Evolutionary conservation across 345 rosid genomes (phyloP).

Genomic region (Combretum micranthum): DNA sequence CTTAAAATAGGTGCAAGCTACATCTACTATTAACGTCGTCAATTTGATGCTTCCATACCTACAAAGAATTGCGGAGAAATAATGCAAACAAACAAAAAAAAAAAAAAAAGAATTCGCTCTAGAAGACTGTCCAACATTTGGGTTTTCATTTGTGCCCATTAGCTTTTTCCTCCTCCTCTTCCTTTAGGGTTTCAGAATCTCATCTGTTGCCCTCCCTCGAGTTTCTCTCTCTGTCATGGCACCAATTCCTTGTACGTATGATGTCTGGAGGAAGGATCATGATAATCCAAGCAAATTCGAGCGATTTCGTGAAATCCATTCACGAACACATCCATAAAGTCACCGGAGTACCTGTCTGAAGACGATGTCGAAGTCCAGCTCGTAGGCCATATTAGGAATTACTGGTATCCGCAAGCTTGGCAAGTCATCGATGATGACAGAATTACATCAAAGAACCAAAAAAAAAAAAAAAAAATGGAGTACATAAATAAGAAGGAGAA

Average conservation of each 20-base stretch:
- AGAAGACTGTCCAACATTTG: too few species aligned
- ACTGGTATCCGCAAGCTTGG: slow-evolving; percentile 71
- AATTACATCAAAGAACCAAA: too few species aligned
- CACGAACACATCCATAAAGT: slow-evolving; percentile 42
- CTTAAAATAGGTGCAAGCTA: too few species aligned
- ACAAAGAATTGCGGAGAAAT: too few species aligned
- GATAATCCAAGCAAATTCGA: slow-evolving; percentile 55
- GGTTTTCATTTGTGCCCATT: too few species aligned
- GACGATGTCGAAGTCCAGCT: slow-evolving; percentile 68
- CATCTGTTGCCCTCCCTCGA: slow-evolving; percentile 12
- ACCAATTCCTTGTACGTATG: slow-evolving; percentile 75
- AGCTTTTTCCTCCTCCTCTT: slow-evolving; percentile 1
- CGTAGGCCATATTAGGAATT: slow-evolving; percentile 74
- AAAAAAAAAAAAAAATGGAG: too few species aligned
- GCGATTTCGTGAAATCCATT: slow-evolving; percentile 54
- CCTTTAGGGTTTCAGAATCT: slow-evolving; percentile 3
- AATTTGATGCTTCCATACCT: too few species aligned
- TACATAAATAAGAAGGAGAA: too few species aligned
- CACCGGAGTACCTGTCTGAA: slow-evolving; percentile 59
- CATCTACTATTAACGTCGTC: too few species aligned
- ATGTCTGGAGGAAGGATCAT: slow-evolving; percentile 55
- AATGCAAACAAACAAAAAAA: too few species aligned
- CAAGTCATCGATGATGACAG: slow-evolving; percentile 59
- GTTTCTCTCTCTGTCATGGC: slow-evolving; percentile 21
- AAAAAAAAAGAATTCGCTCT: too few species aligned